These are phyloP conservation scores for Backusella macrospora DNA, from an alignment of 192 early-diverging fungal species.

Conservation along the genomic window DNA sequence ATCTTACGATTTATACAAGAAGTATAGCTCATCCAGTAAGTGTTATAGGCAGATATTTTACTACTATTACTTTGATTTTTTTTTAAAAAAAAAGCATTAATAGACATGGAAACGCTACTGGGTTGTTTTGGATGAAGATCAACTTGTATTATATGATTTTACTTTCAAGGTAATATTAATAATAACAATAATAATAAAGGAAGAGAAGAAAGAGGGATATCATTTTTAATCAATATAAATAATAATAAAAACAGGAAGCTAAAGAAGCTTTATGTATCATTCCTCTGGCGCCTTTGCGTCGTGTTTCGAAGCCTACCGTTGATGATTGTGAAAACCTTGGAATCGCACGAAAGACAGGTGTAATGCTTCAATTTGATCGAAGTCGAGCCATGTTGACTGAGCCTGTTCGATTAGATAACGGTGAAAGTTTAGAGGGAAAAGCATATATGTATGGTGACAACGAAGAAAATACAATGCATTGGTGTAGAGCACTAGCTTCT, in stretches of 20 bases:
- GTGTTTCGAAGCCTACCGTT: conserved; percentile 7
- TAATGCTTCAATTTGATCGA: conserved; percentile 20
- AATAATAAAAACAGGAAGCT: neutral
- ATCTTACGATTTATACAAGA: conserved; percentile 20
- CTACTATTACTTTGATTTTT: neutral
- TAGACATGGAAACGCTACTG: conserved; percentile 25
- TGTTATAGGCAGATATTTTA: neutral
- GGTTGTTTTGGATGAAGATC: neutral
- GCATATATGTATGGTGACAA: conserved; percentile 15
- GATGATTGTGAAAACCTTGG: conserved; percentile 23
- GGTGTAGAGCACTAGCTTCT: conserved; percentile 10
- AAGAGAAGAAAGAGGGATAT: neutral
- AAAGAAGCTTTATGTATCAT: conserved; percentile 15
- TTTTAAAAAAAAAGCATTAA: neutral
- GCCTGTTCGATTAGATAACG: conserved; percentile 1
- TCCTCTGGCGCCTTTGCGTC: neutral
- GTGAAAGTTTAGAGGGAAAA: conserved; percentile 11
- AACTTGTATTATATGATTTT: conserved; percentile 12
- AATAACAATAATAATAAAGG: neutral
- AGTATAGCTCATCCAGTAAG: conserved; percentile 20
- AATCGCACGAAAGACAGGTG: conserved; percentile 7
- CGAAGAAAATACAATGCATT: conserved; percentile 17
- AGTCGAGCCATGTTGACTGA: neutral
- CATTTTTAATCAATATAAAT: neutral
- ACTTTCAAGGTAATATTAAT: conserved; percentile 15